Conservation (phyloP, 257 asterid genomes). For the Vinca minor region DNA sequence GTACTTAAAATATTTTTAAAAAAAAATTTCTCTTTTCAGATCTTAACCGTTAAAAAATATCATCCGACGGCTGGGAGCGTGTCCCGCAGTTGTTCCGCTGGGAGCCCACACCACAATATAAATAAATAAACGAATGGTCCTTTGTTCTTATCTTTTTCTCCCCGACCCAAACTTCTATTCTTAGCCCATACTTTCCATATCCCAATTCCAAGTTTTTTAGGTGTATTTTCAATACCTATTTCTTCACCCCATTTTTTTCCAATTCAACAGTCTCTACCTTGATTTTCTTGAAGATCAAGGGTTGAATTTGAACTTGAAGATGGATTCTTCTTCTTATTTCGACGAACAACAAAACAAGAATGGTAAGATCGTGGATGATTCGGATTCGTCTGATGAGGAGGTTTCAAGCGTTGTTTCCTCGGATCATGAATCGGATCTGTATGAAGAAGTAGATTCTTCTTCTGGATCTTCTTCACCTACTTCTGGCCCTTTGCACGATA, state of each 20-base stretch:
- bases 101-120: not conserved
- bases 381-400: slow-evolving; percentile 10
- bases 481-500: slow-evolving; percentile 38
- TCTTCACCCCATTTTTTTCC: too few relatives aligned
- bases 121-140: not conserved
- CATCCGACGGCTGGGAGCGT: too few relatives aligned
- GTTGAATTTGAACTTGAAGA: slow-evolving; percentile 13
- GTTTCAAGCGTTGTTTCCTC: slow-evolving; percentile 20
- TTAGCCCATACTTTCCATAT: not conserved
- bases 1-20: too few relatives aligned
- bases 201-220: not conserved
- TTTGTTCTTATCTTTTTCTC: slow-evolving; percentile 21
- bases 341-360: slow-evolving; percentile 23
- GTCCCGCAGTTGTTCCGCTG: too few relatives aligned
- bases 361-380: slow-evolving; percentile 36
- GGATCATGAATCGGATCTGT: slow-evolving; percentile 28
- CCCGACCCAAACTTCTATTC: not conserved
- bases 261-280: not conserved
- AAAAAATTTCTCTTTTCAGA: too few relatives aligned
- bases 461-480: slow-evolving; percentile 5
- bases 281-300: too few relatives aligned
- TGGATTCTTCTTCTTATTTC: slow-evolving; percentile 24
- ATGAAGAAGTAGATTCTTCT: slow-evolving; percentile 21
- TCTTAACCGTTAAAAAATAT: too few relatives aligned
- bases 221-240: not conserved